A percentile compares a stretch with the other conserved stretches of the same genome.
Conservation (phyloP, 192 early-diverging fungal genomes). For the Coemansia sp. region DNA sequence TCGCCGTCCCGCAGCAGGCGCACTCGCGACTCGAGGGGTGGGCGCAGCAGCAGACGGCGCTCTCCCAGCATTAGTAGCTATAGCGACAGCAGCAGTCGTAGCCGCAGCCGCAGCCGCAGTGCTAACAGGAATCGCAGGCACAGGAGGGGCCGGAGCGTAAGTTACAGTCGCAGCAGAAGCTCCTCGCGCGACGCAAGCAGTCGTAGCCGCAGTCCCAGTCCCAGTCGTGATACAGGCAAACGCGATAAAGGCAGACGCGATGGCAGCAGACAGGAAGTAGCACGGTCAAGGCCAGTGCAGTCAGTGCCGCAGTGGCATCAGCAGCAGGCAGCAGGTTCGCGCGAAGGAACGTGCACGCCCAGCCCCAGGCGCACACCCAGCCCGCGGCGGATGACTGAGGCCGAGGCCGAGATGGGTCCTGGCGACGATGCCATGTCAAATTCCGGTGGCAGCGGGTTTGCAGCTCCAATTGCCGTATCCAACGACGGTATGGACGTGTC, state of each 20-base stretch:
- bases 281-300: slow-evolving; percentile 1
- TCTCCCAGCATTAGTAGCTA: slow-evolving; percentile 18
- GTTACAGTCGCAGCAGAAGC: slow-evolving; percentile 8
- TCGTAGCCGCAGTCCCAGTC: neutral
- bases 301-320: slow-evolving; percentile 8
- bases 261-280: neutral
- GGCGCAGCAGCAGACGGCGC: slow-evolving; percentile 15
- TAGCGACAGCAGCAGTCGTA: slow-evolving; percentile 12
- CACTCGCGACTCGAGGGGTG: slow-evolving; percentile 9
- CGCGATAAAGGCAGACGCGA: neutral
- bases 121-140: slow-evolving; percentile 9
- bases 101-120: slow-evolving; percentile 15
- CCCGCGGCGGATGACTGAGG: slow-evolving; percentile 27
- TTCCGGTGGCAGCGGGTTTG: slow-evolving; percentile 8
- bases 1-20: slow-evolving; percentile 24
- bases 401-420: neutral
- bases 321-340: slow-evolving; percentile 6
- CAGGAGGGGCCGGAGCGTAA: slow-evolving; percentile 15
- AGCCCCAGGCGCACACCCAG: slow-evolving; percentile 33
- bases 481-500: slow-evolving; percentile 15
- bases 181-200: slow-evolving; percentile 1
- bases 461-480: slow-evolving; percentile 3
- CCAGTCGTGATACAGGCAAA: neutral
- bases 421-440: slow-evolving; percentile 14
- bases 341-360: slow-evolving; percentile 14